phyloP scores from a whole-genome alignment of 768 basidiomycete species.

The Mycena indigotica region DNA sequence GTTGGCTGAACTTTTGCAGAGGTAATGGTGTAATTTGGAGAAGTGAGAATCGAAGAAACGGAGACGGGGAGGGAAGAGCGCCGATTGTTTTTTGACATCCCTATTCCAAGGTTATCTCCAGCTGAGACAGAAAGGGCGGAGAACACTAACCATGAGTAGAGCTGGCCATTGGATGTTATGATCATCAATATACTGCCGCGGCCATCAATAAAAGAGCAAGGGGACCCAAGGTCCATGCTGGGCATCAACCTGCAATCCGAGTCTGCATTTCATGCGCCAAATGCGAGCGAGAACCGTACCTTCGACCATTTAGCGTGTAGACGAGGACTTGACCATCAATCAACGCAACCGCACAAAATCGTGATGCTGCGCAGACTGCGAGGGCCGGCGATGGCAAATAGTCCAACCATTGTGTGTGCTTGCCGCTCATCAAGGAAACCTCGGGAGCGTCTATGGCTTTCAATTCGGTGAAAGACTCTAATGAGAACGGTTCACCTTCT shows the following conservation, averaged over 20 bases:
- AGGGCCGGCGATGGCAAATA: conserved; percentile 79
- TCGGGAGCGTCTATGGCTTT: conserved; percentile 63
- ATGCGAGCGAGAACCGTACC: conserved; percentile 52
- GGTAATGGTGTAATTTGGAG: conserved; percentile 62
- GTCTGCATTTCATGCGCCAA: too few relatives aligned
- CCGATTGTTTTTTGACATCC: conserved; percentile 70
- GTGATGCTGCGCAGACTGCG: conserved; percentile 59
- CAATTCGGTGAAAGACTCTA: too few relatives aligned
- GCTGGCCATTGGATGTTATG: conserved; percentile 68
- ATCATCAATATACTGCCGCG: conserved; percentile 66
- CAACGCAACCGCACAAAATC: conserved; percentile 75
- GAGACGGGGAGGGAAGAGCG: conserved; percentile 69
- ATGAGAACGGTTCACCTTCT: conserved; percentile 45
- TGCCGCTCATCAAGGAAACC: conserved; percentile 62
- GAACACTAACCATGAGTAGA: conserved; percentile 71
- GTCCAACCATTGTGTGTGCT: conserved; percentile 86
- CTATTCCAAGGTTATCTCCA: conserved; percentile 40
- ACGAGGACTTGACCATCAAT: conserved; percentile 81
- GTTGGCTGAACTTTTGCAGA: conserved; percentile 74
- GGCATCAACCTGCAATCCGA: conserved; percentile 82
- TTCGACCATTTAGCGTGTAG: conserved; percentile 82
- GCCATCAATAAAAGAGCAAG: conserved; percentile 69
- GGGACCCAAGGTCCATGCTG: conserved; percentile 69
- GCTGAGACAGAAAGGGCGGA: background rate
- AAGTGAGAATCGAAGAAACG: conserved; percentile 59